Evolutionary conservation across 495 filamentous ascomycete species (phyloP), one percentile per base, ranked within the genome.

Genomic region (Neurospora sp.): DNA sequence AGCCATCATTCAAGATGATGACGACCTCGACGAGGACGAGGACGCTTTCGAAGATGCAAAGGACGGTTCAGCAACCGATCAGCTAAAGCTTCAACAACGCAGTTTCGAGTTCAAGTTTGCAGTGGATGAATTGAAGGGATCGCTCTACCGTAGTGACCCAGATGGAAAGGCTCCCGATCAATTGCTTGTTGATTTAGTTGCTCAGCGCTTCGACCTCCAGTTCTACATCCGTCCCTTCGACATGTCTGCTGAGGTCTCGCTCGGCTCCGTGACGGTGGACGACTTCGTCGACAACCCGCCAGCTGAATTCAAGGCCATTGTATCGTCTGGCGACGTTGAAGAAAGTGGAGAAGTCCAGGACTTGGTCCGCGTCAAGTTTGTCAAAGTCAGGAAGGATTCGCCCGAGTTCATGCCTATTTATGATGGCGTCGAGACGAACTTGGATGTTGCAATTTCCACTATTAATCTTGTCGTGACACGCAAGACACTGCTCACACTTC

Each of bases 101-200:
- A 94, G 90, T 72, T 98, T 99, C 77, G 93, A 98, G 78, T 92
- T 99, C 84, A 96, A 94, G 75, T 99, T 99, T 77, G 92, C 92
- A 2, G 96, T 98, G 69, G 96, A 97, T 73, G 91, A 90, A 73
- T 86, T 99, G 20, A 93, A 94, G 82, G 96, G 96, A 38, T 97
- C 96, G 0, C 85, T 99, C 3, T 98, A 92, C 80, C 89, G 90
- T 31, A 91, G 94, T 70, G 94, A 98, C 78, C 88, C 93, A 2
- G 91, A 96, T 71, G 90, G 91, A 22, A 88, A 87, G 71, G 88
- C 89, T 69, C 88, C 88, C 10, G 96, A 99, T 78, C 88, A 92
- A 73, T 84, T 98, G 22, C 86, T 99, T 9, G 94, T 94, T 14
- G 94, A 97, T 76, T 83, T 99, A 40, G 89, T 99, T 69, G 96